phyloP scores from a whole-genome alignment of 2,329 filamentous ascomycete species.

The Stemphylium vesicarium region DNA sequence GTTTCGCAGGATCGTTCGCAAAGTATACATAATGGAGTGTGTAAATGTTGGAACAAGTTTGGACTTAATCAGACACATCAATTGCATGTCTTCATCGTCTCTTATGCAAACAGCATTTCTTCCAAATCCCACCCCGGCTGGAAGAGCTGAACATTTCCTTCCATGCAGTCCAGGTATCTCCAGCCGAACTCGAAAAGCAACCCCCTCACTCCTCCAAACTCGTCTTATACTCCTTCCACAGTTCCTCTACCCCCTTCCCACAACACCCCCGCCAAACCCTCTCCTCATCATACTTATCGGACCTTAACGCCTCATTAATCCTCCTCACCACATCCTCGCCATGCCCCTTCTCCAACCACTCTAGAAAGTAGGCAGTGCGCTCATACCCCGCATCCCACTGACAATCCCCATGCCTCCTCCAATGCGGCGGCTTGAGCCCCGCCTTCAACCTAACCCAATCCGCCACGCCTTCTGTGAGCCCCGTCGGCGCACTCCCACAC shows the following conservation, averaged over 20 bases:
- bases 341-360: conserved; percentile 76
- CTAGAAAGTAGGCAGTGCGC: conserved; percentile 87
- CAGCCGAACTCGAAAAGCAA: neutral
- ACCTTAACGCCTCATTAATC: conserved; percentile 71
- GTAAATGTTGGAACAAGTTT: neutral
- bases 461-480: conserved; percentile 87
- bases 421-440: conserved; percentile 79
- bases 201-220: conserved; percentile 45
- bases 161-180: too few relatives aligned
- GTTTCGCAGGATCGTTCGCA: neutral
- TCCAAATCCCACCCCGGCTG: too few relatives aligned
- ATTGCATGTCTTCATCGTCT: neutral
- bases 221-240: conserved; percentile 77
- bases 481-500: conserved; percentile 63
- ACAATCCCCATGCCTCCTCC: conserved; percentile 66
- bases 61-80: neutral
- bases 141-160: too few relatives aligned
- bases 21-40: neutral
- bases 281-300: conserved; percentile 68
- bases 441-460: conserved; percentile 87
- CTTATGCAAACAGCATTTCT: neutral
- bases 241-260: conserved; percentile 67
- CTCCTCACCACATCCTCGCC: conserved; percentile 59
- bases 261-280: conserved; percentile 73
- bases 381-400: conserved; percentile 92